These are phyloP conservation scores for Arabis hirsuta DNA, from an alignment of 345 rosid species.

Conservation along the genomic window DNA sequence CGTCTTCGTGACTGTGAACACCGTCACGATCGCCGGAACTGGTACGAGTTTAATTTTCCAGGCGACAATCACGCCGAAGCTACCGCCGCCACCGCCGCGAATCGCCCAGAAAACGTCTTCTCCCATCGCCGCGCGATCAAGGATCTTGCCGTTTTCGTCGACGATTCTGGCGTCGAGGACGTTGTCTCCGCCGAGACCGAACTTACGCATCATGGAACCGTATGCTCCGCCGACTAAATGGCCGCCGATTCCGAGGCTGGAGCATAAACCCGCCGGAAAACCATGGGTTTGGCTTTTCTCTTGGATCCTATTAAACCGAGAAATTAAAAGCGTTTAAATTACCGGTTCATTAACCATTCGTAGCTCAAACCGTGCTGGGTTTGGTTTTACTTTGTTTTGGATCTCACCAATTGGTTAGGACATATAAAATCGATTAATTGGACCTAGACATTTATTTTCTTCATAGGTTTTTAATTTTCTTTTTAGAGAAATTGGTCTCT, in stretches of 20 bases:
- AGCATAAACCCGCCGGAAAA: conserved; percentile 72
- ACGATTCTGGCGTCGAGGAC: conserved; percentile 72
- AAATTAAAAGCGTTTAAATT: not conserved
- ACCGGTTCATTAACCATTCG: not conserved
- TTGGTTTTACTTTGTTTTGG: conserved; percentile 4
- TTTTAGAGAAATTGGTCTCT: no score
- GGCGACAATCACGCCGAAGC: conserved; percentile 66
- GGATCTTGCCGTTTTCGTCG: conserved; percentile 56
- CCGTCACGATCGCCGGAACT: conserved; percentile 63
- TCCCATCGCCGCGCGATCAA: conserved; percentile 68
- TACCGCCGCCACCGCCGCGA: conserved; percentile 76
- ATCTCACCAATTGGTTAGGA: not conserved
- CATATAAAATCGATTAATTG: no score
- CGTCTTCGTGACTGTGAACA: conserved; percentile 59
- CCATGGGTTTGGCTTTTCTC: conserved; percentile 70
- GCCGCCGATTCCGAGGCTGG: conserved; percentile 70
- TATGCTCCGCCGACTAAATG: conserved; percentile 73
- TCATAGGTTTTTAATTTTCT: no score
- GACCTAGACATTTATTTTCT: no score
- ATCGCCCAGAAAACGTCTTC: conserved; percentile 83
- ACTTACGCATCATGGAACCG: conserved; percentile 78
- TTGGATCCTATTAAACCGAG: conserved; percentile 50
- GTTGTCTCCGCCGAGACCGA: conserved; percentile 80
- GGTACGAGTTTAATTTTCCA: conserved; percentile 76
- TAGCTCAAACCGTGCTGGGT: conserved; percentile 6